Evolutionary conservation across 176 grass and related monocot genomes (phyloP).

Genomic region (Paspalum vaginatum): DNA sequence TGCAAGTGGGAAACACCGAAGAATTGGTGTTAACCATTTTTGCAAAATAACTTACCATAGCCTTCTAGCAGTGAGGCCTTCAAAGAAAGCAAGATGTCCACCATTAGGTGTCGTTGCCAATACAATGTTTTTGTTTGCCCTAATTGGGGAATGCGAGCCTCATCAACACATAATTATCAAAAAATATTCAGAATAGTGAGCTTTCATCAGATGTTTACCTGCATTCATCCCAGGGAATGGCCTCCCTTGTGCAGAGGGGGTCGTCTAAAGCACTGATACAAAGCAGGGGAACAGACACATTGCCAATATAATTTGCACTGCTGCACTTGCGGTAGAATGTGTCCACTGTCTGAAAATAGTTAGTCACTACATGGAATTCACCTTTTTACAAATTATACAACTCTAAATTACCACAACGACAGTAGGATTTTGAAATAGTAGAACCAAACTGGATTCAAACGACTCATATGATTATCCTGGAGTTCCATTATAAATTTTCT

Average conservation of each 20-base stretch:
- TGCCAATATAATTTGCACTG: constrained; percentile 71
- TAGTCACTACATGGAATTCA: constrained; percentile 16
- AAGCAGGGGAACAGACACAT: constrained; percentile 72
- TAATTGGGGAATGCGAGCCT: constrained; percentile 41
- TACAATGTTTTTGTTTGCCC: constrained; percentile 85
- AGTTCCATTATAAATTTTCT: constrained; percentile 10
- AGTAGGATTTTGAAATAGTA: not conserved
- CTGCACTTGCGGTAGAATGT: constrained; percentile 95
- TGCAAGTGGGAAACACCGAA: not conserved
- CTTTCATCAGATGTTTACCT: constrained; percentile 44
- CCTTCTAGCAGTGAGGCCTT: constrained; percentile 74
- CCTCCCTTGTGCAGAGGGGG: constrained; percentile 91
- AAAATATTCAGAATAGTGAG: constrained; percentile 7
- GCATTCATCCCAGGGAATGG: constrained; percentile 99
- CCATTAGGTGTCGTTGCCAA: constrained; percentile 93
- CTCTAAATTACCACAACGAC: not conserved
- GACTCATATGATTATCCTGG: not conserved
- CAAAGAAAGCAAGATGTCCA: constrained; percentile 86
- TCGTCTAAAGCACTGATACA: constrained; percentile 97
- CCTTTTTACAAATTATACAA: not conserved
- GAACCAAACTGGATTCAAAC: constrained; percentile 20
- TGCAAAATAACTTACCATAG: constrained; percentile 63
- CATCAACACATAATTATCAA: constrained; percentile 23
- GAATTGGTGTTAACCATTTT: not conserved
- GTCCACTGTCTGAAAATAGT: constrained; percentile 82